Percentiles rank a stretch among this genome's conserved stretches.
Conservation (phyloP, 176 grass and related monocot species). For the Bolboschoenus planiculmis region DNA sequence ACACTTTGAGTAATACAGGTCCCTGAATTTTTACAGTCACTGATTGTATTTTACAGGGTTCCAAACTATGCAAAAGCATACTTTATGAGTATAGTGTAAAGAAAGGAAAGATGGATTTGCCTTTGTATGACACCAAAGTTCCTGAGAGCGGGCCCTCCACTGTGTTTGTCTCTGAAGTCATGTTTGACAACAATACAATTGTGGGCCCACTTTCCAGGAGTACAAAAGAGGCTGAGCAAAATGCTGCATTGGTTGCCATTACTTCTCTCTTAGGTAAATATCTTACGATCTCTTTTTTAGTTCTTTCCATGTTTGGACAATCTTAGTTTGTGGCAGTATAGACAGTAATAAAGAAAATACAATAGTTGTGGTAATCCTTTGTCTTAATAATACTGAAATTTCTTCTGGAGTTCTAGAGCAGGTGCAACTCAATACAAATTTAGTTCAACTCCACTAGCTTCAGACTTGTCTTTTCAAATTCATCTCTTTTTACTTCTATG, state of each 20-base stretch:
- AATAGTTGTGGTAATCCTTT: background rate
- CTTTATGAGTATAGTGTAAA: background rate
- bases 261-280: constrained; percentile 5
- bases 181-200: background rate
- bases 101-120: background rate
- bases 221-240: constrained; percentile 9
- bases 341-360: background rate
- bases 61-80: constrained; percentile 4
- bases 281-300: background rate
- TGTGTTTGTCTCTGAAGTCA: background rate
- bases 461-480: background rate
- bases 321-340: background rate
- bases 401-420: background rate
- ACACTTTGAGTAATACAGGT: background rate
- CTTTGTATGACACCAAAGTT: background rate
- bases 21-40: too few species aligned
- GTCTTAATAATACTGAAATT: background rate
- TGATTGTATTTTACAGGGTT: background rate
- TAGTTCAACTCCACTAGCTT: background rate
- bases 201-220: background rate
- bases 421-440: background rate
- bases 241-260: background rate
- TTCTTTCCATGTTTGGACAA: background rate
- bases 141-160: background rate
- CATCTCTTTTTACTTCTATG: background rate